These are phyloP conservation scores for Ogataea siamensis DNA, from an alignment of 805 yeast species.

Conservation along the genomic window DNA sequence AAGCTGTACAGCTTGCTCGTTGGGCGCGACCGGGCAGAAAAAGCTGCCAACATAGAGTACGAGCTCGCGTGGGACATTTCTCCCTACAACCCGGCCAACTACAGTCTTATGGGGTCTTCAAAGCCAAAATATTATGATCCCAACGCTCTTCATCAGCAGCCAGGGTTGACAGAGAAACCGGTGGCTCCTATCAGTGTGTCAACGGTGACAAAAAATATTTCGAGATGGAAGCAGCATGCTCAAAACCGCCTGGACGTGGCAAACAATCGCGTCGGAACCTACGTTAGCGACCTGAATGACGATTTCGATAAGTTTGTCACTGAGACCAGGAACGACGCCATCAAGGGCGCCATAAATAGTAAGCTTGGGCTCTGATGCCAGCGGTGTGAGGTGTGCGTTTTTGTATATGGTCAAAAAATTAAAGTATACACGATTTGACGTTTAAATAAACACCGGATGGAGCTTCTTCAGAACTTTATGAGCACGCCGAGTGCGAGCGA, in stretches of 20 bases:
- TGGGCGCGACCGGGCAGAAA: slow-evolving; percentile 66
- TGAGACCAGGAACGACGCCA: slow-evolving; percentile 30
- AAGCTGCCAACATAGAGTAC: slow-evolving; percentile 46
- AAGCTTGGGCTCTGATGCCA: slow-evolving; percentile 20
- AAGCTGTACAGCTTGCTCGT: slow-evolving; percentile 69
- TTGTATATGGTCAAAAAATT: slow-evolving; percentile 5
- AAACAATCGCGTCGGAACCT: slow-evolving; percentile 23
- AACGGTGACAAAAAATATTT: slow-evolving; percentile 15
- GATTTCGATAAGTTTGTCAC: slow-evolving; percentile 32
- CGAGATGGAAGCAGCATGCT: slow-evolving; percentile 25
- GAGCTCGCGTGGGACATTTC: slow-evolving; percentile 49
- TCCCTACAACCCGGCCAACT: slow-evolving; percentile 37
- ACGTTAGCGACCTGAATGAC: slow-evolving; percentile 31
- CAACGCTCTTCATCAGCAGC: slow-evolving; percentile 31
- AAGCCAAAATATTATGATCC: slow-evolving; percentile 35
- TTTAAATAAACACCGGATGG: slow-evolving; percentile 27
- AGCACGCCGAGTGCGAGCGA: slow-evolving; percentile 34
- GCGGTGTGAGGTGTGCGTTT: slow-evolving; percentile 8
- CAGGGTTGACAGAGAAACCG: slow-evolving; percentile 23
- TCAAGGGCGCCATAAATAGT: slow-evolving; percentile 29
- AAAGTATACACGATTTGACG: slow-evolving; percentile 1
- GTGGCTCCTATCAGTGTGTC: slow-evolving; percentile 15
- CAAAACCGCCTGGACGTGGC: slow-evolving; percentile 26
- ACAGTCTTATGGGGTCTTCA: slow-evolving; percentile 25
- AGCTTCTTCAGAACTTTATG: slow-evolving; percentile 35